Evolutionary conservation across 345 rosid genomes (phyloP).

Genomic region (Aurinia saxatilis): DNA sequence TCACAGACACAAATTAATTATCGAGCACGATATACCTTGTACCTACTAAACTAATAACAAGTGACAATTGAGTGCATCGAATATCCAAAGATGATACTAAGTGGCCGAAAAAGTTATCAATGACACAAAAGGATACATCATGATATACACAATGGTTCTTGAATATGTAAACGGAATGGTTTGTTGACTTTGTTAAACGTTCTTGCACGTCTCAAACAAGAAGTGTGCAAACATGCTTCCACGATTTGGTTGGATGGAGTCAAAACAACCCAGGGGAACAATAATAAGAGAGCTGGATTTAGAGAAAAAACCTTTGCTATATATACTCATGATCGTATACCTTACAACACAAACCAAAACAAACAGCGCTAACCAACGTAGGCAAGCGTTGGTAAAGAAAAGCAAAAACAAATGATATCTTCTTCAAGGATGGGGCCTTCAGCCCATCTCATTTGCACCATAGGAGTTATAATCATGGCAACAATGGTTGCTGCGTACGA

Average conservation of each 20-base stretch:
- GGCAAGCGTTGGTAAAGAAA: not conserved
- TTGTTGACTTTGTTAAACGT: too few relatives aligned
- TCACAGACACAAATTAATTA: too few relatives aligned
- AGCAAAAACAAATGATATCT: not conserved
- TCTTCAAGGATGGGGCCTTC: conserved; percentile 2
- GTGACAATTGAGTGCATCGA: too few relatives aligned
- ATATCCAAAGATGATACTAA: too few relatives aligned
- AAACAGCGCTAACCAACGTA: not conserved
- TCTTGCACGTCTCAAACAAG: conserved; percentile 1
- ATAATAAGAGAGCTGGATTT: not conserved
- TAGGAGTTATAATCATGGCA: too few relatives aligned
- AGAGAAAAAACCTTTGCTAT: not conserved
- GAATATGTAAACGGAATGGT: too few relatives aligned
- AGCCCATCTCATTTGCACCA: too few relatives aligned
- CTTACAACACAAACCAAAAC: not conserved
- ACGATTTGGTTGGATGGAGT: not conserved
- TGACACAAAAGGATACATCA: too few relatives aligned
- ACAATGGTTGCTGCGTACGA: conserved; percentile 9
- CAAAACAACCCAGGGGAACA: not conserved
- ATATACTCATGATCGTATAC: not conserved
- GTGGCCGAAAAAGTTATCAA: too few relatives aligned
- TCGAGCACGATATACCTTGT: too few relatives aligned
- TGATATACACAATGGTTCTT: too few relatives aligned
- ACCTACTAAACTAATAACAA: too few relatives aligned
- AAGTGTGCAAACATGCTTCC: not conserved